These are phyloP conservation scores for Eutypa lata DNA, from an alignment of 2,329 filamentous ascomycete species.

Conservation along the genomic window DNA sequence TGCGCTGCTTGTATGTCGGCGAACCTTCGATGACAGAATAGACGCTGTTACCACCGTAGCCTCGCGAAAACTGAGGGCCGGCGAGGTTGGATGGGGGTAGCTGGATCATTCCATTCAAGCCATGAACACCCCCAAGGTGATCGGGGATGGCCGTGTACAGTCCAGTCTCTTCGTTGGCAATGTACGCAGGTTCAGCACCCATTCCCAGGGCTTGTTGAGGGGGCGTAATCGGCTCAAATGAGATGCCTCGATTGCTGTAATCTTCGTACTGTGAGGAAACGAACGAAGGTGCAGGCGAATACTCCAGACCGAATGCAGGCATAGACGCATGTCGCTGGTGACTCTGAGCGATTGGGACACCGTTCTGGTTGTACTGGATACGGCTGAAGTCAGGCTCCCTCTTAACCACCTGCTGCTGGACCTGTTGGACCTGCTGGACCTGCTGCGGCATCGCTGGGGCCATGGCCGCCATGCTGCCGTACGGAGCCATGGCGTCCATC, in stretches of 20 bases:
- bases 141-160: slow-evolving; percentile 95
- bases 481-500: slow-evolving; percentile 72
- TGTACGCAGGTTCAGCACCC: slow-evolving; percentile 87
- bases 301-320: slow-evolving; percentile 91
- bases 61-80: slow-evolving; percentile 74
- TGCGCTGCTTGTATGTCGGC: slow-evolving; percentile 96
- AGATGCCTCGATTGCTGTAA: slow-evolving; percentile 93
- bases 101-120: slow-evolving; percentile 86
- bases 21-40: slow-evolving; percentile 98
- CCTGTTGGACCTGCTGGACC: slow-evolving; percentile 42
- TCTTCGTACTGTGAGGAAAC: slow-evolving; percentile 98
- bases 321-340: slow-evolving; percentile 97
- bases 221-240: slow-evolving; percentile 94
- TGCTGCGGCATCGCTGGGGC: slow-evolving; percentile 66
- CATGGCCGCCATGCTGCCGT: slow-evolving; percentile 68
- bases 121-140: slow-evolving; percentile 67
- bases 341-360: slow-evolving; percentile 75
- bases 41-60: slow-evolving; percentile 72
- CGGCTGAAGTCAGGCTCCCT: slow-evolving; percentile 81
- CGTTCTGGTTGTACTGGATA: slow-evolving; percentile 88
- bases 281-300: slow-evolving; percentile 95
- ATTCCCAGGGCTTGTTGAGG: slow-evolving; percentile 85
- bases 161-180: slow-evolving; percentile 95
- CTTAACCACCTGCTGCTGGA: slow-evolving; percentile 65
- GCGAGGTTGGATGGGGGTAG: slow-evolving; percentile 82